Evolutionary conservation across 805 yeast genomes (phyloP).

Genomic region (Zygosaccharomyces lentus): DNA sequence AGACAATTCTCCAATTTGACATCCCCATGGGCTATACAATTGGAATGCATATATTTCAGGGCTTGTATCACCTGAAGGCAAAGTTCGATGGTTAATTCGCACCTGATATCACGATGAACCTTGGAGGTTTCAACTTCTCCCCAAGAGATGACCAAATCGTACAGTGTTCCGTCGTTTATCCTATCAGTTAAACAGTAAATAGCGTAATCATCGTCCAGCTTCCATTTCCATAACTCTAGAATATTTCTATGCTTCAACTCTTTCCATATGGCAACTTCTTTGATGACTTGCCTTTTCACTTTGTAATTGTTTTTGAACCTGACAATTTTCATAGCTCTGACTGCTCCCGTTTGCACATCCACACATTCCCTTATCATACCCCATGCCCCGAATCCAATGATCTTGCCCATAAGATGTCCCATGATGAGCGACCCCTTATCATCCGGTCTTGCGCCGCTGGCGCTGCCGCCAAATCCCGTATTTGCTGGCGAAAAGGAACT

Average conservation of each 20-base stretch:
- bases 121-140: conserved; percentile 41
- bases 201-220: conserved; percentile 52
- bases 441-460: conserved; percentile 35
- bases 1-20: conserved; percentile 77
- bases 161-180: conserved; percentile 73
- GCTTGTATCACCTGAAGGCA: conserved; percentile 55
- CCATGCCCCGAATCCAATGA: conserved; percentile 88
- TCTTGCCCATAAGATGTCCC: conserved; percentile 61
- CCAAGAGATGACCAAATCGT: conserved; percentile 70
- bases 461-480: conserved; percentile 16
- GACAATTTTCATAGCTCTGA: conserved; percentile 60
- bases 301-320: conserved; percentile 46
- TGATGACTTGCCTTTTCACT: conserved; percentile 55
- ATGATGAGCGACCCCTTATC: conserved; percentile 66
- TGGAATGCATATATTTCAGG: conserved; percentile 56
- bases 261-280: conserved; percentile 76
- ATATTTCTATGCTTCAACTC: conserved; percentile 60
- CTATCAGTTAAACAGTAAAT: conserved; percentile 70
- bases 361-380: conserved; percentile 74
- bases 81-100: conserved; percentile 36
- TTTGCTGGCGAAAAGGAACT: conserved; percentile 34
- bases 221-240: conserved; percentile 56
- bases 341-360: conserved; percentile 31
- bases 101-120: conserved; percentile 35
- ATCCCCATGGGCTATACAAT: conserved; percentile 71